Evolutionary conservation across 2,329 filamentous ascomycete species (phyloP).

Genomic region (Alternaria incomplexa): DNA sequence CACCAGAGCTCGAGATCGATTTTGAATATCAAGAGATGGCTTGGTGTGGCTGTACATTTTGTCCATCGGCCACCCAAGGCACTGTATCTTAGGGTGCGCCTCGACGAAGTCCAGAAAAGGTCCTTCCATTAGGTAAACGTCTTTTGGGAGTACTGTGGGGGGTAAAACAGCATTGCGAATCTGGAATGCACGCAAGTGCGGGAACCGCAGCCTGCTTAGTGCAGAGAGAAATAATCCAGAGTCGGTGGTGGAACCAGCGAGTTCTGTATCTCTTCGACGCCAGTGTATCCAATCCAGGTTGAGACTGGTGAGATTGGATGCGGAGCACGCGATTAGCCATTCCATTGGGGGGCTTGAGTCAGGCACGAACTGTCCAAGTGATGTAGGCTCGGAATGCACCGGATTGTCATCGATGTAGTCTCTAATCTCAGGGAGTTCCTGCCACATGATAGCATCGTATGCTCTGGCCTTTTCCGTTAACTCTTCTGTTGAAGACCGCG

Average conservation of each 20-base stretch:
- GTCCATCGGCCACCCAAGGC: conserved; percentile 55
- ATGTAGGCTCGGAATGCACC: conserved; percentile 3
- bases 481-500: conserved; percentile 10
- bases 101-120: conserved; percentile 53
- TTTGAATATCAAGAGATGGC: conserved; percentile 29
- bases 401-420: conserved; percentile 26
- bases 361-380: neutral
- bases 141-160: conserved; percentile 44
- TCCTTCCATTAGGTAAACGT: conserved; percentile 48
- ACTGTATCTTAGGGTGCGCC: conserved; percentile 51
- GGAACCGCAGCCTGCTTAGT: conserved; percentile 50
- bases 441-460: conserved; percentile 38
- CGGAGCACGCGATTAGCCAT: conserved; percentile 27
- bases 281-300: conserved; percentile 47
- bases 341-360: conserved; percentile 17
- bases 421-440: conserved; percentile 29
- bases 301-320: conserved; percentile 38
- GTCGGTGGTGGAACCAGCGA: conserved; percentile 2
- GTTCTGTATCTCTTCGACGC: conserved; percentile 26
- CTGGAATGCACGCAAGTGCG: conserved; percentile 54
- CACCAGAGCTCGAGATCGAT: conserved; percentile 40
- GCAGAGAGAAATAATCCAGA: conserved; percentile 24
- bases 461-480: conserved; percentile 23
- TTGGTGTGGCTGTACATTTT: conserved; percentile 49
- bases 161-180: conserved; percentile 52